phyloP scores from a whole-genome alignment of 106 monocot species.

The Dioscorea alata region DNA sequence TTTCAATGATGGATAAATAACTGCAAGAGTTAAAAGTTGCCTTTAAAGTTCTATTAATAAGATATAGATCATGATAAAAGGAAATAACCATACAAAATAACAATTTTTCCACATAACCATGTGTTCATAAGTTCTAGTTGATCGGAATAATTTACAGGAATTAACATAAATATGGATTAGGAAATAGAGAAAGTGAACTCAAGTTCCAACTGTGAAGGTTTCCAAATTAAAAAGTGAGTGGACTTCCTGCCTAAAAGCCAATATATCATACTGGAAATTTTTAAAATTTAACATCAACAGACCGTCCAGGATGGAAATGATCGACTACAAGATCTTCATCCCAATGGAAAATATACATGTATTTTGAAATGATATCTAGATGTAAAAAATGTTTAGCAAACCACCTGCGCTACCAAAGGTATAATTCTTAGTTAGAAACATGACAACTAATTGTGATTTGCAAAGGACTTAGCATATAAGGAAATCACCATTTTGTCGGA shows the following conservation, averaged over 20 bases:
- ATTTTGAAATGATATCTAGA: constrained; percentile 51
- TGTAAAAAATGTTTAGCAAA: constrained; percentile 73
- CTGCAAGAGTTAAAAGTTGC: constrained; percentile 27
- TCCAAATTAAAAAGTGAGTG: too few species aligned
- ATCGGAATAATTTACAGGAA: not conserved
- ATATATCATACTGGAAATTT: not conserved
- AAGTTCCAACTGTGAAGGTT: not conserved
- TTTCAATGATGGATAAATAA: constrained; percentile 49
- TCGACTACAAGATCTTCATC: constrained; percentile 56
- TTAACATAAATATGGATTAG: not conserved
- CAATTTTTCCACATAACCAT: too few species aligned
- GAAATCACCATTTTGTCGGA: constrained; percentile 85
- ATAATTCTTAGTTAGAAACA: not conserved
- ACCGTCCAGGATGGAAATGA: constrained; percentile 52
- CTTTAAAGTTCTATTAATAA: not conserved
- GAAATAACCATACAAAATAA: not conserved
- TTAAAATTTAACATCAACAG: not conserved
- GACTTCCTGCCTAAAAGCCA: too few species aligned
- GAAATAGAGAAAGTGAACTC: not conserved
- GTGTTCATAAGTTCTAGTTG: too few species aligned
- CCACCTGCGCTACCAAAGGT: constrained; percentile 35
- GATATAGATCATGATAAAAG: not conserved
- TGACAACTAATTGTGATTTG: not conserved
- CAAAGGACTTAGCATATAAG: not conserved
- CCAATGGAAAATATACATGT: constrained; percentile 60